Evolutionary conservation across 495 filamentous ascomycete species (phyloP).

Genomic region (Schizothecium vesticola): DNA sequence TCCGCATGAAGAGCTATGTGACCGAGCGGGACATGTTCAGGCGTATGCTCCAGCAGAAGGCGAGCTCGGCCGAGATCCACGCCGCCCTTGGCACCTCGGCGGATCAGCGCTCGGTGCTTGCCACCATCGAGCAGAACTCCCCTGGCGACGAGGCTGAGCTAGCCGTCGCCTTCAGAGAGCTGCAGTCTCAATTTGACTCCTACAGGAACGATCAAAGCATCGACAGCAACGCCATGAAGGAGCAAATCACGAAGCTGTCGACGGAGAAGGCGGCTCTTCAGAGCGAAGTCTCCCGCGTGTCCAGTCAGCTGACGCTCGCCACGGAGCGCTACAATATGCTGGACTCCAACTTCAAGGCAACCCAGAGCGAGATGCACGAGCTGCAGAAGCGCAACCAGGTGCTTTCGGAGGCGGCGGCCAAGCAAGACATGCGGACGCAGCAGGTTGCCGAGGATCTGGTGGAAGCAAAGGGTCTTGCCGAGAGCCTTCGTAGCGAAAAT

Average conservation of each 20-base stretch:
- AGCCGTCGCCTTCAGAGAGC: constrained; percentile 60
- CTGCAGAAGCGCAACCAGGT: constrained; percentile 71
- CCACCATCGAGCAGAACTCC: constrained; percentile 45
- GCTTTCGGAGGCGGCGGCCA: constrained; percentile 74
- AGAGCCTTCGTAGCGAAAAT: constrained; percentile 84
- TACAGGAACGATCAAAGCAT: constrained; percentile 79
- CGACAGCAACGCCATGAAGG: constrained; percentile 72
- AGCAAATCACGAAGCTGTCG: constrained; percentile 78
- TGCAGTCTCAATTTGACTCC: constrained; percentile 84
- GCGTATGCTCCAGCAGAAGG: constrained; percentile 76
- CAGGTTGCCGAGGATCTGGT: constrained; percentile 91
- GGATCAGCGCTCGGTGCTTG: constrained; percentile 43
- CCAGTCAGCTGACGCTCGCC: constrained; percentile 73
- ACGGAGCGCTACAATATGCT: constrained; percentile 82
- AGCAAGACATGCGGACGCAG: constrained; percentile 83
- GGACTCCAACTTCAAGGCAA: constrained; percentile 76
- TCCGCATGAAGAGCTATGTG: constrained; percentile 83
- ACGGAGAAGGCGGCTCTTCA: constrained; percentile 76
- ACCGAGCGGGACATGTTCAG: constrained; percentile 96
- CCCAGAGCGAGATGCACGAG: constrained; percentile 77
- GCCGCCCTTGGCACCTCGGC: constrained; percentile 63
- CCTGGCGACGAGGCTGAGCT: constrained; percentile 39
- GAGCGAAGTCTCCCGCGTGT: constrained; percentile 68
- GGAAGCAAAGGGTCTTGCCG: constrained; percentile 71
- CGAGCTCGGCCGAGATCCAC: constrained; percentile 52